Evolutionary conservation across 768 basidiomycete species (phyloP).

Genomic region (Psilocybe subaeruginosa): DNA sequence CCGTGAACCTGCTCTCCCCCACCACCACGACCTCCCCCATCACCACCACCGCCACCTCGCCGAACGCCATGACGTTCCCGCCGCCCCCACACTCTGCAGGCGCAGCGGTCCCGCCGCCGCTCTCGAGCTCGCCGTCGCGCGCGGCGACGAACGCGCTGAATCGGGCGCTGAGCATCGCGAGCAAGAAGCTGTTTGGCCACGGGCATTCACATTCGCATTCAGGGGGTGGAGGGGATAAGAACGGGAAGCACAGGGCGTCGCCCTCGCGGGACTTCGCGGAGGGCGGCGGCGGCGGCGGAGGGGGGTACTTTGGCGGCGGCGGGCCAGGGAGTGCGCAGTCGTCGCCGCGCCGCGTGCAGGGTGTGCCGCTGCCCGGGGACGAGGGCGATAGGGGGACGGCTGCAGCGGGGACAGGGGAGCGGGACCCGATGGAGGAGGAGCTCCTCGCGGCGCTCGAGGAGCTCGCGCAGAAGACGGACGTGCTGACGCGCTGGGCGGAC

Average conservation of each 20-base stretch:
- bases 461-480: constrained; percentile 94
- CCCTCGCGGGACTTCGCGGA: constrained; percentile 33
- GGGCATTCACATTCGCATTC: not conserved
- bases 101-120: constrained; percentile 64
- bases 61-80: constrained; percentile 63
- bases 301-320: not conserved
- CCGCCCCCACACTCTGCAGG: constrained; percentile 54
- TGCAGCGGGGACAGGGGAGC: constrained; percentile 37
- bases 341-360: constrained; percentile 59
- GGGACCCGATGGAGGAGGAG: constrained; percentile 80
- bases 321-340: constrained; percentile 40
- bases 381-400: constrained; percentile 26
- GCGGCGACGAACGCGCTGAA: constrained; percentile 75
- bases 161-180: constrained; percentile 78
- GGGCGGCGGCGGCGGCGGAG: not conserved
- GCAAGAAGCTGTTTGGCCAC: constrained; percentile 79
- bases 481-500: constrained; percentile 92
- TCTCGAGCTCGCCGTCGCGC: constrained; percentile 60
- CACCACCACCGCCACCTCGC: not conserved
- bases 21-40: not conserved
- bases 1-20: constrained; percentile 41
- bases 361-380: constrained; percentile 38
- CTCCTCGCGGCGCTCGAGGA: constrained; percentile 84
- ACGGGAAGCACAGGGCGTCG: constrained; percentile 36
- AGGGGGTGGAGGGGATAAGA: not conserved